These are phyloP conservation scores for Aspergillaceae sp. DNA, from an alignment of 2,329 filamentous ascomycete species.

Conservation along the genomic window DNA sequence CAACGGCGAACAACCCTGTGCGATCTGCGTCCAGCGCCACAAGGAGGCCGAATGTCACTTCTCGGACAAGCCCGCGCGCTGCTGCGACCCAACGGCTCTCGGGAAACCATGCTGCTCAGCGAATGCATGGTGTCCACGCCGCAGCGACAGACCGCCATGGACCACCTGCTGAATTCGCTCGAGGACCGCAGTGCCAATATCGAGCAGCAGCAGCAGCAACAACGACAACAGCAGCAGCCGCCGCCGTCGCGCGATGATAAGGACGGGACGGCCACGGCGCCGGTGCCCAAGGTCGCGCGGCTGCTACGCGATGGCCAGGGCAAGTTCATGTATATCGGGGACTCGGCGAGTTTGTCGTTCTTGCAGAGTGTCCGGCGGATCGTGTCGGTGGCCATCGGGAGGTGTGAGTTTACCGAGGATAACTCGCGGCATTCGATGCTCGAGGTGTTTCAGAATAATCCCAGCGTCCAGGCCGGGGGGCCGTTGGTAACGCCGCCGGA, in stretches of 20 bases:
- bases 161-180: slow-evolving; percentile 24
- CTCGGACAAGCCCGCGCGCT: slow-evolving; percentile 27
- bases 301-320: slow-evolving; percentile 45
- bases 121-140: slow-evolving; percentile 22
- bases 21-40: slow-evolving; percentile 40
- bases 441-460: slow-evolving; percentile 30
- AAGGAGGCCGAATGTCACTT: slow-evolving; percentile 36
- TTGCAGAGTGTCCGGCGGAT: slow-evolving; percentile 45
- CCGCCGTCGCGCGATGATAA: slow-evolving; percentile 7
- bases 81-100: slow-evolving; percentile 21
- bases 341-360: slow-evolving; percentile 46
- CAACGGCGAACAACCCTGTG: slow-evolving; percentile 43
- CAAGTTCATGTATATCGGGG: slow-evolving; percentile 48
- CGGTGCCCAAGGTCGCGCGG: slow-evolving; percentile 33
- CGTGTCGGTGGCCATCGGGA: slow-evolving; percentile 38
- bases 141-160: slow-evolving; percentile 27
- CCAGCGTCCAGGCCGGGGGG: slow-evolving; percentile 18
- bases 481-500: slow-evolving; percentile 23
- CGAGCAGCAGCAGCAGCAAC: slow-evolving; percentile 6
- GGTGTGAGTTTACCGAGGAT: slow-evolving; percentile 34
- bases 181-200: slow-evolving; percentile 23
- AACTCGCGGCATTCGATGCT: slow-evolving; percentile 35
- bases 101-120: slow-evolving; percentile 26
- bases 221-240: background rate
- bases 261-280: slow-evolving; percentile 25